Conservation (phyloP, 1,139 yeast genomes). For the Kazachstania sp. region DNA sequence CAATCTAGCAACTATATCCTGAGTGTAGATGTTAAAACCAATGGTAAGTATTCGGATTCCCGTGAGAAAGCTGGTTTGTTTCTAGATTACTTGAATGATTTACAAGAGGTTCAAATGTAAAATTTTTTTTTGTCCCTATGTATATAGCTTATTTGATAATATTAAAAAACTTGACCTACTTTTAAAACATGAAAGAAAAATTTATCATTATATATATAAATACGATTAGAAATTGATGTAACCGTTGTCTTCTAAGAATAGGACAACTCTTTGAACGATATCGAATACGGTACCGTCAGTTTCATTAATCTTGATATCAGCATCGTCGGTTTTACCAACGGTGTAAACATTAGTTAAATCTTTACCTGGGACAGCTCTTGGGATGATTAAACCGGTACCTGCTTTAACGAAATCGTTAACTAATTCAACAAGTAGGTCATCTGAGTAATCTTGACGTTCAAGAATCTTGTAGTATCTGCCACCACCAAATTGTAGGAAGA, state of each 20-base stretch:
- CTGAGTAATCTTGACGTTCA: constrained; percentile 15
- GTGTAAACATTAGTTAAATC: constrained; percentile 40
- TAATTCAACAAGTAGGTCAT: constrained; percentile 23
- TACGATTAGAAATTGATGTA: constrained; percentile 7
- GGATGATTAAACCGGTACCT: constrained; percentile 81
- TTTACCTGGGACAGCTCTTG: constrained; percentile 34
- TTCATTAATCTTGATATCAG: constrained; percentile 48
- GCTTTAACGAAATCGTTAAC: constrained; percentile 80
- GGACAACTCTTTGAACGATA: constrained; percentile 63
- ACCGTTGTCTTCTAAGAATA: constrained; percentile 70
- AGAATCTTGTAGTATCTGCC: constrained; percentile 77
- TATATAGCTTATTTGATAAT: not conserved
- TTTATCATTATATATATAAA: not conserved
- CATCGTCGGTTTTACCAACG: constrained; percentile 39
- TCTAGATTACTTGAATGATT: constrained; percentile 19
- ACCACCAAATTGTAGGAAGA: constrained; percentile 81
- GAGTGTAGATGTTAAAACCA: constrained; percentile 34
- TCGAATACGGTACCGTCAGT: constrained; percentile 44
- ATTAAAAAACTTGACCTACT: not conserved
- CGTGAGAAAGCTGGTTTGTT: constrained; percentile 23
- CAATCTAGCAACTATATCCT: constrained; percentile 9
- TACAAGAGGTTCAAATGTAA: constrained; percentile 9
- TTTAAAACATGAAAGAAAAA: not conserved
- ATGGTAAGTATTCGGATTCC: constrained; percentile 25
- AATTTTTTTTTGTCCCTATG: not conserved